phyloP scores from a whole-genome alignment of 495 filamentous ascomycete species.

The Massariosphaeria phaeospora region DNA sequence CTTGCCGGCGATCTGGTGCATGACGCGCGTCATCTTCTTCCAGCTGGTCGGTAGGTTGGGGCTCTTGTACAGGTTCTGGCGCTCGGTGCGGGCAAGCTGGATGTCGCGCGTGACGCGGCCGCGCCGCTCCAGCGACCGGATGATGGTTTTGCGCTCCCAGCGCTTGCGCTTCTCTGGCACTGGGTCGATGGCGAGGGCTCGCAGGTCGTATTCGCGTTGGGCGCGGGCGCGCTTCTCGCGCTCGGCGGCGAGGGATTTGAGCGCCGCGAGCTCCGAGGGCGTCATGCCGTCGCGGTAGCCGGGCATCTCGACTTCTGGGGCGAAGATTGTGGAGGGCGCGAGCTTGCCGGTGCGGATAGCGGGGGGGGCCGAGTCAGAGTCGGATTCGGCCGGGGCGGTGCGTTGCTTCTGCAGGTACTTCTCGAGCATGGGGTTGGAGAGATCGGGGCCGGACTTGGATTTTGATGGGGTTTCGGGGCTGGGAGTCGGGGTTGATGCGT shows the following conservation, averaged over 20 bases:
- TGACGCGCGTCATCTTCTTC: conserved; percentile 82
- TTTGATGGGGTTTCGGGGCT: too few relatives aligned
- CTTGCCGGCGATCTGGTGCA: conserved; percentile 86
- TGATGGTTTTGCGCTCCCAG: conserved; percentile 80
- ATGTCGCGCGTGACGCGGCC: conserved; percentile 61
- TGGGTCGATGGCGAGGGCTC: conserved; percentile 56
- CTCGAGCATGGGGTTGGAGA: conserved; percentile 37
- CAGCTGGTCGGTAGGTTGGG: conserved; percentile 68
- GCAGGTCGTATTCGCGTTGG: not conserved
- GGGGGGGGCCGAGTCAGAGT: not conserved
- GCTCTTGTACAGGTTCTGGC: conserved; percentile 58
- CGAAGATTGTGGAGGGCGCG: not conserved
- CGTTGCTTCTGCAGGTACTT: conserved; percentile 32
- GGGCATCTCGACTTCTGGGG: not conserved
- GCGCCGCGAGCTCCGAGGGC: not conserved
- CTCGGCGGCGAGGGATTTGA: not conserved
- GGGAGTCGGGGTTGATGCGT: too few relatives aligned
- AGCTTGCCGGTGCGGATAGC: not conserved
- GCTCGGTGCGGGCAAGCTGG: conserved; percentile 67
- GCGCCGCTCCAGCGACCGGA: conserved; percentile 60
- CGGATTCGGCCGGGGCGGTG: not conserved
- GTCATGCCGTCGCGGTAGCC: not conserved
- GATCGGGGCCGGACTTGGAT: not conserved
- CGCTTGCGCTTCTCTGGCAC: conserved; percentile 57
- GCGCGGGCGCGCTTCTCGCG: not conserved